Evolutionary conservation across 1,284 basidiomycete species (phyloP).

Genomic region (Flammula alnicola): DNA sequence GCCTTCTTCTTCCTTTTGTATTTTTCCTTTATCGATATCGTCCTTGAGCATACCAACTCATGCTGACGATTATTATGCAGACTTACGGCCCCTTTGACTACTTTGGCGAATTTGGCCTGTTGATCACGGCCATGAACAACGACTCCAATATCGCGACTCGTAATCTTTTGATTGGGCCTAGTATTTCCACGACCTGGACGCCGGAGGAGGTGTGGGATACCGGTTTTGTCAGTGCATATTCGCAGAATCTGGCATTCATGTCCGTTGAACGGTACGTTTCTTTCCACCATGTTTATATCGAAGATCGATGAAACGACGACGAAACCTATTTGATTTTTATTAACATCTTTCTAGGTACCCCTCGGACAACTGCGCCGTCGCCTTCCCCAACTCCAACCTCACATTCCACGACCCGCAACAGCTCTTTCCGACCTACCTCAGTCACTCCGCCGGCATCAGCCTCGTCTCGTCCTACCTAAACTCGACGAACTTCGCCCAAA

Average conservation of each 20-base stretch:
- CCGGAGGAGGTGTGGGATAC: conserved; percentile 60
- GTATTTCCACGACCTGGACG: conserved; percentile 54
- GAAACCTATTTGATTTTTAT: background rate
- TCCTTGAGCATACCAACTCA: too few relatives aligned
- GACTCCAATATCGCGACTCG: conserved; percentile 47
- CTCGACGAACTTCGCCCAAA: conserved; percentile 49
- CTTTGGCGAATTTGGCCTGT: conserved; percentile 38
- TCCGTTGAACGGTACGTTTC: conserved; percentile 56
- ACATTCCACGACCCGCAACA: conserved; percentile 50
- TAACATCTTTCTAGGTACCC: conserved; percentile 45
- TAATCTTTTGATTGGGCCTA: conserved; percentile 64
- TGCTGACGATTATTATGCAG: background rate
- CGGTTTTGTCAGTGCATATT: conserved; percentile 55
- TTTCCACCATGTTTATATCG: background rate
- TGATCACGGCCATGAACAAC: conserved; percentile 44
- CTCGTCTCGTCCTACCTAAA: conserved; percentile 56
- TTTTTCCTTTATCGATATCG: background rate
- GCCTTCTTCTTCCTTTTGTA: background rate
- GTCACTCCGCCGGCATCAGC: conserved; percentile 51
- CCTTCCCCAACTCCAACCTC: conserved; percentile 12
- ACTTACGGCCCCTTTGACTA: conserved; percentile 43
- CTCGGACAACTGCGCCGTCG: conserved; percentile 60
- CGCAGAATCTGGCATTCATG: conserved; percentile 47
- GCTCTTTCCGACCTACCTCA: conserved; percentile 60
- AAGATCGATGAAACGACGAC: background rate